phyloP scores from a whole-genome alignment of 768 basidiomycete genomes.

The Rhizopogon rudus region DNA sequence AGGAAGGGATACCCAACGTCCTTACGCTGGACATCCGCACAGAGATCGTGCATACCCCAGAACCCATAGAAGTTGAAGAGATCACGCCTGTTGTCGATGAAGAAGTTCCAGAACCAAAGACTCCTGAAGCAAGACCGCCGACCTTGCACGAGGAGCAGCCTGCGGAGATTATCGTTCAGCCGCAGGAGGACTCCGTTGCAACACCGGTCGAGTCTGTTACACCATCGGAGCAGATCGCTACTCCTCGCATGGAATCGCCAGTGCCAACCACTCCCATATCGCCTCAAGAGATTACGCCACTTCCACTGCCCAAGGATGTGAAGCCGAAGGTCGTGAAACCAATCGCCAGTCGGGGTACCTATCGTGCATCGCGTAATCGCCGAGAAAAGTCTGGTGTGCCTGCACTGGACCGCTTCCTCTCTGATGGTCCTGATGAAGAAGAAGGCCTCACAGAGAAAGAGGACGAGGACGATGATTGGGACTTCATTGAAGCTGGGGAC shows the following conservation, averaged over 20 bases:
- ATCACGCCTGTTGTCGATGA: constrained; percentile 26
- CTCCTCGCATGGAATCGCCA: constrained; percentile 12
- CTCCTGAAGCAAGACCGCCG: constrained; percentile 61
- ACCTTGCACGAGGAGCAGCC: constrained; percentile 25
- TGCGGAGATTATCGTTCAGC: constrained; percentile 5
- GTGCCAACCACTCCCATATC: constrained; percentile 3
- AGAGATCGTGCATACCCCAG: constrained; percentile 14
- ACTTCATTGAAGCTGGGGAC: constrained; percentile 77
- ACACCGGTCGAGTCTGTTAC: constrained; percentile 12
- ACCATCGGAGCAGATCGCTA: constrained; percentile 10
- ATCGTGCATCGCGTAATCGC: constrained; percentile 37
- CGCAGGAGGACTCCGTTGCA: constrained; percentile 7
- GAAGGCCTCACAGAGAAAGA: constrained; percentile 35
- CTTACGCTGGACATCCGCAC: neutral
- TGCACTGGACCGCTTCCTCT: constrained; percentile 70
- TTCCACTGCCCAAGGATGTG: constrained; percentile 26
- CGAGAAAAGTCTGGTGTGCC: constrained; percentile 82
- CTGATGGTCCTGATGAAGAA: constrained; percentile 45
- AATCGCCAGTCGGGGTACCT: constrained; percentile 10
- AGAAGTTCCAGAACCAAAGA: constrained; percentile 55
- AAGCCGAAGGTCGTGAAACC: constrained; percentile 24
- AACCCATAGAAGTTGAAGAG: constrained; percentile 24
- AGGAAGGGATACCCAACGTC: constrained; percentile 31
- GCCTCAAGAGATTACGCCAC: constrained; percentile 20
- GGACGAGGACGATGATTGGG: constrained; percentile 86